Evolutionary conservation across 148 eudicot genomes (phyloP), one percentile per base, ranked within the genome.

Genomic region (Cornus kousa): DNA sequence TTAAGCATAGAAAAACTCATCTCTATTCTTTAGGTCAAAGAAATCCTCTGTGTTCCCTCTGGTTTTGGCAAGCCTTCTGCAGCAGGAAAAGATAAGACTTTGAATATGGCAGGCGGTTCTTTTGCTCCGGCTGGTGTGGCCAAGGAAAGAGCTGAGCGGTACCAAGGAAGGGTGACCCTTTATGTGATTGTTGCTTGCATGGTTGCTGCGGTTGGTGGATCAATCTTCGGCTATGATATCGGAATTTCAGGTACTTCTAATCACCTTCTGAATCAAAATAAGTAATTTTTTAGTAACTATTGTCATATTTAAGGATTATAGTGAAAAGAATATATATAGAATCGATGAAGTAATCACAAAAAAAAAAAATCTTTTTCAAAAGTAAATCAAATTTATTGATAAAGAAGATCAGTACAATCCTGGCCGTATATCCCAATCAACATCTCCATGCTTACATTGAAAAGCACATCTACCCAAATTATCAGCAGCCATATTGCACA

Each of bases 221-320:
- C 94, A 4, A 86, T 92, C 14, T 92, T 92, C 79, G 97, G 97
- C 67, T 92, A 92, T 81, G 97, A 90, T 82, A 84, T 92, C 67
- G 94, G 97, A 23, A 90, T 92, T 66, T 92, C 97, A 85, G 97
- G 94, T 89, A 57, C 23, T 31, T 43, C 28, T 28, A 53, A 7
- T 35, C 17, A 19, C 50, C 57, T 70, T 66, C 3, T 12, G 16
- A 53, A 53, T 53, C 59, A 43, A 43, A 43, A 6, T 6, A 43
- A 43, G 48, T 4, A 43, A 4, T 43, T 43, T 9, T 9, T 43
- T 43, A 6, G 1, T 43, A 7, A 6, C 48, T 43, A 43, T 6
- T 43, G 48, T 43, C 9, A 43, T 6, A 6, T 43, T 43, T 43
- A 9, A 43, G 48, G 48, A 43, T 9, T 5, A 43, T 43, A 43